These are phyloP conservation scores for Aspergillus quadrilineatus DNA, from an alignment of 2,329 filamentous ascomycete species.

Conservation along the genomic window DNA sequence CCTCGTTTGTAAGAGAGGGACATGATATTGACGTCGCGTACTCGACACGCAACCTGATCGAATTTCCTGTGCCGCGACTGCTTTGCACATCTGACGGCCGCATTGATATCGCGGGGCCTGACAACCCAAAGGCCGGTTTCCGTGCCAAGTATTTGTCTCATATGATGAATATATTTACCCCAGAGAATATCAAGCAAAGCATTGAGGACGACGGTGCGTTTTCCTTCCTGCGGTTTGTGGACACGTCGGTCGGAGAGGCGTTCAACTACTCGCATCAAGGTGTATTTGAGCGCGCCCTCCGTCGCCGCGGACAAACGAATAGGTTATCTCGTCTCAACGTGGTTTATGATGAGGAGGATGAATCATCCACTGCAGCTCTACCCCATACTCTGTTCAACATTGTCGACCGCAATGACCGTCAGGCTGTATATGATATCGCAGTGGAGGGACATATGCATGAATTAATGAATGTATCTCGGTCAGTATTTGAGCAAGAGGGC, in stretches of 20 bases:
- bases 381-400: constrained; percentile 81
- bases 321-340: constrained; percentile 66
- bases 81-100: constrained; percentile 80
- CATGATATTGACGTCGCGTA: constrained; percentile 76
- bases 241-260: constrained; percentile 71
- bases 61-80: constrained; percentile 77
- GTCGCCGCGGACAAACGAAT: constrained; percentile 52
- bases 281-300: constrained; percentile 71
- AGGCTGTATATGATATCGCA: constrained; percentile 67
- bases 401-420: constrained; percentile 64
- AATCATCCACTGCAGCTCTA: constrained; percentile 64
- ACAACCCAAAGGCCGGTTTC: constrained; percentile 77
- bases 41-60: constrained; percentile 80
- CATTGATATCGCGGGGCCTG: constrained; percentile 68
- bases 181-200: constrained; percentile 71
- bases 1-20: constrained; percentile 90
- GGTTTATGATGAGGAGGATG: constrained; percentile 64
- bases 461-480: constrained; percentile 74
- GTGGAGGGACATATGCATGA: constrained; percentile 69
- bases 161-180: constrained; percentile 86
- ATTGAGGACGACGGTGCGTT: constrained; percentile 65
- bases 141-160: constrained; percentile 72
- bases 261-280: constrained; percentile 67
- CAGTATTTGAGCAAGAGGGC: constrained; percentile 66
- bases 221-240: constrained; percentile 86